These are phyloP conservation scores for Diplotaxis tenuifolia DNA, from an alignment of 345 rosid species.

Conservation along the genomic window DNA sequence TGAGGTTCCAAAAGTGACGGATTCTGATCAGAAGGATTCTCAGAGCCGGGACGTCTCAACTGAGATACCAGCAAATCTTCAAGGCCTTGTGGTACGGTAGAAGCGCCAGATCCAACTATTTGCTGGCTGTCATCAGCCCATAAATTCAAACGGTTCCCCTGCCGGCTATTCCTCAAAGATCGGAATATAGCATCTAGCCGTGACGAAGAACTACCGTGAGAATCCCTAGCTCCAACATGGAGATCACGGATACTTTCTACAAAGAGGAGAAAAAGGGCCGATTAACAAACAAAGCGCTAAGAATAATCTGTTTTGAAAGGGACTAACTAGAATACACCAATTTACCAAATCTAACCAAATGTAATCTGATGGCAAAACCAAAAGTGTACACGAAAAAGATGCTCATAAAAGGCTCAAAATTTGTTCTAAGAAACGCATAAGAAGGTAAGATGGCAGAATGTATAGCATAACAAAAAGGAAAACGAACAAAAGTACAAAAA, in stretches of 20 bases:
- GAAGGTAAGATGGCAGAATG: neutral
- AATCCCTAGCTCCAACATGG: constrained; percentile 52
- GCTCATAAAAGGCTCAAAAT: no score
- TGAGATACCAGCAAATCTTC: constrained; percentile 93
- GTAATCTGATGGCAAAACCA: no score
- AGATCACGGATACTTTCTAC: constrained; percentile 53
- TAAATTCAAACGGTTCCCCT: constrained; percentile 78
- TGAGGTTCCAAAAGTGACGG: constrained; percentile 48
- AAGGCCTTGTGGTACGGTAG: constrained; percentile 78
- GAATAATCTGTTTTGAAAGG: neutral
- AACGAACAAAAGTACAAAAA: neutral
- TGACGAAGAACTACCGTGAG: constrained; percentile 46
- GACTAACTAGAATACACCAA: constrained; percentile 8
- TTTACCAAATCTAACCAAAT: neutral
- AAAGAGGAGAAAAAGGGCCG: constrained; percentile 3
- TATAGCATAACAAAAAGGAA: neutral
- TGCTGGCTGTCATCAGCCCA: constrained; percentile 91
- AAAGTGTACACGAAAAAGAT: no score
- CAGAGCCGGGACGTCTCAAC: constrained; percentile 67
- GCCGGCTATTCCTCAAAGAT: constrained; percentile 83
- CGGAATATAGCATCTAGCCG: constrained; percentile 81
- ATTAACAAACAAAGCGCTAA: neutral
- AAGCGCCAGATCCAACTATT: constrained; percentile 67
- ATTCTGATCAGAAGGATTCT: constrained; percentile 60
- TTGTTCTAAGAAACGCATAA: no score